Percentiles rank a stretch among this genome's conserved stretches.
Conservation (phyloP, 2,329 filamentous ascomycete genomes). For the Diplodia sapinea region DNA sequence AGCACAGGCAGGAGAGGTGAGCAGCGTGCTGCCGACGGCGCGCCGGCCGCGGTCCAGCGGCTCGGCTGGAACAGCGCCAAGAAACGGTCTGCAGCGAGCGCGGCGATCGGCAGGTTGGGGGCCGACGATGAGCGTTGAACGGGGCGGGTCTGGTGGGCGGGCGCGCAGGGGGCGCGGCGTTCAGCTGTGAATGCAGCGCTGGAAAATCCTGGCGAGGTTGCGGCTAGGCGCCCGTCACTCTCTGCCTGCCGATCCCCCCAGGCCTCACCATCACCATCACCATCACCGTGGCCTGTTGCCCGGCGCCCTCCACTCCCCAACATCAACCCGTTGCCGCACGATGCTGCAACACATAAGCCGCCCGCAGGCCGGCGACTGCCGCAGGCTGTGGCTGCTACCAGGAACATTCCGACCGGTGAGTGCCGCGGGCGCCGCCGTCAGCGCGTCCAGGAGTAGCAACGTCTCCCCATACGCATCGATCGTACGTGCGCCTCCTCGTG, state of each 20-base stretch:
- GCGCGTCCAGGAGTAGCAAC: slow-evolving; percentile 8
- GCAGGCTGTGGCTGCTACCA: slow-evolving; percentile 7
- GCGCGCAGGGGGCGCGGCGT: slow-evolving; percentile 8
- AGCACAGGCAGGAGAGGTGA: slow-evolving; percentile 26
- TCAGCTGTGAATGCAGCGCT: not conserved
- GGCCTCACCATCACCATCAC: no score
- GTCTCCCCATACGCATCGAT: slow-evolving; percentile 4
- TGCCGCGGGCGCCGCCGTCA: slow-evolving; percentile 22
- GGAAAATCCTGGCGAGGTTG: not conserved
- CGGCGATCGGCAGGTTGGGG: slow-evolving; percentile 19
- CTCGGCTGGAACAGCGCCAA: slow-evolving; percentile 16
- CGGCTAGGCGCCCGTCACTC: not conserved
- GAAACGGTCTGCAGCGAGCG: slow-evolving; percentile 12
- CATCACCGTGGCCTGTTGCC: no score
- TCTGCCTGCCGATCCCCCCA: no score
- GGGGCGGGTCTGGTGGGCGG: slow-evolving; percentile 3
- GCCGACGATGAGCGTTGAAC: slow-evolving; percentile 24
- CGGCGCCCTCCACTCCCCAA: not conserved
- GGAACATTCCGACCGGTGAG: slow-evolving; percentile 19
- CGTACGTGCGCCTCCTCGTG: slow-evolving; percentile 26
- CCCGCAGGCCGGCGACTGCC: not conserved
- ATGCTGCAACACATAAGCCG: not conserved
- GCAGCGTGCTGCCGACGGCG: slow-evolving; percentile 14
- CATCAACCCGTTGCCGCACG: not conserved
- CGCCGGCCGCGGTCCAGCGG: slow-evolving; percentile 16